Base-by-base conservation (phyloP, 805 yeast genomes). In the Barnettozyma sucrosica region DNA sequence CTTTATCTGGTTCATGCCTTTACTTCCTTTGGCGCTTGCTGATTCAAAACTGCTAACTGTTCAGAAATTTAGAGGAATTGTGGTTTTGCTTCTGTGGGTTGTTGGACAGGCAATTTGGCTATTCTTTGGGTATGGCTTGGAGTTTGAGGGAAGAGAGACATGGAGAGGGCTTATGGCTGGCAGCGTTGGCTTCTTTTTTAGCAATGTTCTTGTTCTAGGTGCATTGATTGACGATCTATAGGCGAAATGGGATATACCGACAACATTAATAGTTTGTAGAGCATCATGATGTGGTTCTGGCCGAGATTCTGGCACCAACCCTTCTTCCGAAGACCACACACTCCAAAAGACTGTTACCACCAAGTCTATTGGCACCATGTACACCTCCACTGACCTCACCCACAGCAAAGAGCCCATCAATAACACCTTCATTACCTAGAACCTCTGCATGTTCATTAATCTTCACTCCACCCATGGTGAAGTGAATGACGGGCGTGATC, bases 1-100 rank as follows among this genome's bases (percentile, higher is more conserved):
- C 66, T 93, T 93, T 66, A 79, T 92, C 52, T 93, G 99, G 99
- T 93, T 85, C 59, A 67, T 93, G 56, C 85, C 89, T 13, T 79
- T 90, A 54, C 64, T 92, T 38, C 98, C 99, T 2, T 78, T 86
- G 46, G 83, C 70, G 57, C 62, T 89, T 7, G 70, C 82, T 2
- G 61, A 67, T 8, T 71, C 88, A 0, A 62, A 57, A 2, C 53
- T 75, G 1, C 49, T 67, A 1, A 51, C 62, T 0, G 51, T 46
- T 0, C 46, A 57, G 4, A 62, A 62, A 42, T 42, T 41, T 8
- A 67, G 65, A 43, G 86, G 85, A 1, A 2, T 71, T 0, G 13
- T 65, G 0, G 68, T 76, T 36, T 51, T 79, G 1, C 48, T 62
- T 0, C 58, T 79, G 5, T 93, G 99, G 99, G 63, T 83, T 0